Conservation (phyloP, 75 land plant genomes). For the Ceratopteris richardii region DNA sequence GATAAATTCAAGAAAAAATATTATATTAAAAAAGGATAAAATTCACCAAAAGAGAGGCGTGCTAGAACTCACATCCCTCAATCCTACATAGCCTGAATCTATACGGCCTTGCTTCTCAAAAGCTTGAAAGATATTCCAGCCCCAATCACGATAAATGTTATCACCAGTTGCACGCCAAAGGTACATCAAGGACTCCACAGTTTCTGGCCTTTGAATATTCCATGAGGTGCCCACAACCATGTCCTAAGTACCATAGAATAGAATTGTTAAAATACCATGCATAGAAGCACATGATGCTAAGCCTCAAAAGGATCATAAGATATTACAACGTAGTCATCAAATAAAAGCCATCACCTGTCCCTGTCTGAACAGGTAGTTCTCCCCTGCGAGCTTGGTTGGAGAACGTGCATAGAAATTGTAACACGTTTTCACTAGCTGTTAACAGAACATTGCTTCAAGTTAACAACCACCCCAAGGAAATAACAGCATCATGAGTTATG, state of each 20-base stretch:
- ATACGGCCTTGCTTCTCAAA: conserved; percentile 82
- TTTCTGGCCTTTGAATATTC: conserved; percentile 96
- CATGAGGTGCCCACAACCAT: conserved; percentile 92
- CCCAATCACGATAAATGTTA: conserved; percentile 90
- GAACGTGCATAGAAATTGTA: conserved; percentile 90
- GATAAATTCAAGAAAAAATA: too few relatives aligned
- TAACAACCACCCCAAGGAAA: too few relatives aligned
- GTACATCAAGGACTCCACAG: conserved; percentile 93
- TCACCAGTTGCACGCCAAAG: conserved; percentile 87
- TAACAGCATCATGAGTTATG: too few relatives aligned
- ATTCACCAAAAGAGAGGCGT: too few relatives aligned
- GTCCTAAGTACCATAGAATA: conserved; percentile 38
- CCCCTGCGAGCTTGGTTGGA: conserved; percentile 94
- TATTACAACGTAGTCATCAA: too few relatives aligned
- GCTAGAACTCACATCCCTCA: conserved; percentile 70
- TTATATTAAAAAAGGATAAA: too few relatives aligned
- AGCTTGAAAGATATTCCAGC: conserved; percentile 97
- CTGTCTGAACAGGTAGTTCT: conserved; percentile 64
- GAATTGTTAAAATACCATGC: neutral
- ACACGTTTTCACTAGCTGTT: conserved; percentile 94
- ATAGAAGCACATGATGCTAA: too few relatives aligned
- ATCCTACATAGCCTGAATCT: conserved; percentile 88
- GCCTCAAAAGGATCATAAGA: too few relatives aligned
- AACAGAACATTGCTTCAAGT: neutral
- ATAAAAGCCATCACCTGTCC: conserved; percentile 46